Evolutionary conservation across 148 eudicot genomes (phyloP).

Genomic region (Rhododendron vialii): DNA sequence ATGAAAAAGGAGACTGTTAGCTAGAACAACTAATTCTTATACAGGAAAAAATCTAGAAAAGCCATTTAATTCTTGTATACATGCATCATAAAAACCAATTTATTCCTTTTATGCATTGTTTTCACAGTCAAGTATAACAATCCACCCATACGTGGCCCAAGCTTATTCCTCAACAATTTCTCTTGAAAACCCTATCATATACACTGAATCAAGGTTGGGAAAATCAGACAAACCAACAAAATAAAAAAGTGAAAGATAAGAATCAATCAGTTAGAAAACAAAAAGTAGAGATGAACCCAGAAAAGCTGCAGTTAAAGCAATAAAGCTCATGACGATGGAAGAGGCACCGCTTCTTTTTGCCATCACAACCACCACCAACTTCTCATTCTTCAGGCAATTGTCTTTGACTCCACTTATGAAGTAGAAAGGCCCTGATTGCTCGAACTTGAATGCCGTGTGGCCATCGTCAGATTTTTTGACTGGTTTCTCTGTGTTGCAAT

Average conservation of each 20-base stretch:
- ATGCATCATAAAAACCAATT: background rate
- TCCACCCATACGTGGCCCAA: background rate
- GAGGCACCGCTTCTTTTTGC: conserved; percentile 53
- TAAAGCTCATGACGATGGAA: conserved; percentile 16
- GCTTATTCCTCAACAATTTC: background rate
- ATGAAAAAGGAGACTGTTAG: background rate
- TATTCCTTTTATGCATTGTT: background rate
- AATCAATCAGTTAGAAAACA: conserved; percentile 24
- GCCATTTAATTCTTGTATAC: background rate
- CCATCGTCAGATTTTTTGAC: conserved; percentile 27
- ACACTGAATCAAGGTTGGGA: background rate
- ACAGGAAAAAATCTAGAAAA: background rate
- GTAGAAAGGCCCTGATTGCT: conserved; percentile 65
- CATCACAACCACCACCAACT: conserved; percentile 58
- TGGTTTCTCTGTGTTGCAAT: conserved; percentile 55
- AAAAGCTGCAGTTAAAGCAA: conserved; percentile 41
- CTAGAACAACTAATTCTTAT: background rate
- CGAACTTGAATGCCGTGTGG: conserved; percentile 44
- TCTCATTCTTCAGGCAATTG: conserved; percentile 67
- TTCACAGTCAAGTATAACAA: background rate
- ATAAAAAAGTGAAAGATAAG: background rate
- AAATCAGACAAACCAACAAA: conserved; percentile 1
- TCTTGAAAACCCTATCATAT: background rate
- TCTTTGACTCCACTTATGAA: conserved; percentile 78
- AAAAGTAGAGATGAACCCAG: conserved; percentile 38